These are phyloP conservation scores for Eucalyptus pauciflora DNA, from an alignment of 345 rosid genomes.

Conservation along the genomic window DNA sequence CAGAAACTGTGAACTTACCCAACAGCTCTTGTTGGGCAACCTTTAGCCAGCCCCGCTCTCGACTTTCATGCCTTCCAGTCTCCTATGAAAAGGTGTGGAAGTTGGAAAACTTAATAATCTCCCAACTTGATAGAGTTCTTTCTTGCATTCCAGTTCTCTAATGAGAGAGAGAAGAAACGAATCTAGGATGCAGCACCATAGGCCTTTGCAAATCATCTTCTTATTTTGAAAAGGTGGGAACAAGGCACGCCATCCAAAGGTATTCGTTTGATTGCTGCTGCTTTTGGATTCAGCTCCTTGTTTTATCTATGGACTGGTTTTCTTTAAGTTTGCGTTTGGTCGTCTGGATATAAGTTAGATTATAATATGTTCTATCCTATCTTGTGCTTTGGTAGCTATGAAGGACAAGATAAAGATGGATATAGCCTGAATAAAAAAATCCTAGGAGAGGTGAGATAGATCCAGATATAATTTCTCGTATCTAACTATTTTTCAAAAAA, in stretches of 20 bases:
- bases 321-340: neutral
- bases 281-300: neutral
- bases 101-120: neutral
- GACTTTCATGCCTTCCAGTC: neutral
- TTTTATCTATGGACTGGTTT: neutral
- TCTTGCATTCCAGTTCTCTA: neutral
- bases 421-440: too few species aligned
- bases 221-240: neutral
- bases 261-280: neutral
- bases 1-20: neutral
- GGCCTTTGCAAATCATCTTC: neutral
- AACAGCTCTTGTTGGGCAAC: neutral
- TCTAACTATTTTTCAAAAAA: too few species aligned
- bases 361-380: too few species aligned
- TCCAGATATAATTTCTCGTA: too few species aligned
- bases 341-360: too few species aligned
- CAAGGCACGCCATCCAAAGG: neutral
- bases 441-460: too few species aligned
- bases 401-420: too few species aligned
- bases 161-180: neutral
- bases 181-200: neutral
- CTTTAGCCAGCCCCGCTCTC: neutral
- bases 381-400: too few species aligned
- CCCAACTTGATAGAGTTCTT: neutral
- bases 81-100: neutral